Evolutionary conservation across 257 asterid species (phyloP), one percentile per base, ranked within the genome.

Genomic region (Fraxinus excelsior): DNA sequence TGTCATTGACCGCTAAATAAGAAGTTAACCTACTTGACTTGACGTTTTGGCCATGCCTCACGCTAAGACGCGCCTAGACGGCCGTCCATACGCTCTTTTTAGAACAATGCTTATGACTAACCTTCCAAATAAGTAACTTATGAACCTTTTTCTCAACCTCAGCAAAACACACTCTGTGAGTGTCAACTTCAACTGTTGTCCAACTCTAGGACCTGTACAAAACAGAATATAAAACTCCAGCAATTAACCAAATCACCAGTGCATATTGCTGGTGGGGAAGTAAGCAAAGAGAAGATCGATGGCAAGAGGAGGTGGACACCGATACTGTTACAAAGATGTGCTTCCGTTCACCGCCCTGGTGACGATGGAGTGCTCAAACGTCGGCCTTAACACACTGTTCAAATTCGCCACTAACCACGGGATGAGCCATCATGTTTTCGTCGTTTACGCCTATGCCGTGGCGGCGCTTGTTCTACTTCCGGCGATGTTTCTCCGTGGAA

Each of bases 401-500:
- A 93, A 93, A 64, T 78, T 91, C 67, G 97, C 97, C 75, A 86
- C 96, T 18, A 72, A 53, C 67, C 71, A 66, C 58, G 91, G 94
- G 80, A 90, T 93, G 97, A 93, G 94, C 81, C 88, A 87, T 71
- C 89, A 87, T 83, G 96, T 93, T 44, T 93, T 91, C 86, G 77
- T 93, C 49, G 95, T 88, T 74, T 93, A 88, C 80, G 89, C 93
- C 80, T 90, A 93, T 82, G 91, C 83, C 81, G 77, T 90, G 80
- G 97, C 98, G 71, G 93, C 98, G 71, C 16, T 89, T 5, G 25
- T 87, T 12, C 94, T 93, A 74, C 88, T 90, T 76, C 97, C 96
- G 13, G 81, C 93, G 1, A 91, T 85, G 2, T 90, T 91, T 81
- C 75, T 89, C 87, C 88, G 91, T 72, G 3, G 31, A 21, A 35